A percentile compares a stretch with the other conserved stretches of the same genome.
Evolutionary conservation across 176 grass and related monocot genomes (phyloP).

Genomic region (Typha latifolia): DNA sequence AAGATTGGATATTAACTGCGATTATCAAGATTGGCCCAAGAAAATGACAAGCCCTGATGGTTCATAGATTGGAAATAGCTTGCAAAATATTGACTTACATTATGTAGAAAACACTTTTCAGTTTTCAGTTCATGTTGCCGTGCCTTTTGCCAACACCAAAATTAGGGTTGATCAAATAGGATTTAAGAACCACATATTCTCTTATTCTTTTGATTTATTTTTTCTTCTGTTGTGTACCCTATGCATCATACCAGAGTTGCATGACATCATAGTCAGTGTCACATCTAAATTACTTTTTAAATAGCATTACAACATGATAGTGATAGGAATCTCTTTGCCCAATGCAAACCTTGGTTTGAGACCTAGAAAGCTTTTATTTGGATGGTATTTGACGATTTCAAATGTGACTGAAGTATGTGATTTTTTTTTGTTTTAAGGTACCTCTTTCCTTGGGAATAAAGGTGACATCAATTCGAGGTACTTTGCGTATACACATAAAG

Average conservation of each 20-base stretch:
- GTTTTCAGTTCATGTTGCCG: neutral
- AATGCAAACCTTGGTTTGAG: no score
- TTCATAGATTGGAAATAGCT: no score
- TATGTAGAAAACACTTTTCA: no score
- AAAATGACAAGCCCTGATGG: no score
- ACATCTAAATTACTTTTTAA: neutral
- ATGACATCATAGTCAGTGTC: neutral
- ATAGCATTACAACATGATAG: neutral
- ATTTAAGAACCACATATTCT: neutral
- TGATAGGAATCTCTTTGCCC: no score
- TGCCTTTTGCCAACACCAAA: neutral
- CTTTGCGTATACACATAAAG: slow-evolving; percentile 71
- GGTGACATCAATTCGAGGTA: slow-evolving; percentile 50
- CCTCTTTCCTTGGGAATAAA: slow-evolving; percentile 75
- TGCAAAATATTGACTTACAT: no score
- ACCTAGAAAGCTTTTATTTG: no score
- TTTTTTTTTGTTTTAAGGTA: slow-evolving; percentile 44
- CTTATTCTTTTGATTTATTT: no score
- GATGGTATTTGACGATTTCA: neutral
- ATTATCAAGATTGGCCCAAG: no score
- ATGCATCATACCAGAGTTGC: no score
- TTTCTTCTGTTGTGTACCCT: no score
- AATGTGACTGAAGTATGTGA: neutral
- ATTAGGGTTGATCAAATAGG: neutral
- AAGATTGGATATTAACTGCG: no score